phyloP scores from a whole-genome alignment of 495 filamentous ascomycete species.

The Tuber aestivum region DNA sequence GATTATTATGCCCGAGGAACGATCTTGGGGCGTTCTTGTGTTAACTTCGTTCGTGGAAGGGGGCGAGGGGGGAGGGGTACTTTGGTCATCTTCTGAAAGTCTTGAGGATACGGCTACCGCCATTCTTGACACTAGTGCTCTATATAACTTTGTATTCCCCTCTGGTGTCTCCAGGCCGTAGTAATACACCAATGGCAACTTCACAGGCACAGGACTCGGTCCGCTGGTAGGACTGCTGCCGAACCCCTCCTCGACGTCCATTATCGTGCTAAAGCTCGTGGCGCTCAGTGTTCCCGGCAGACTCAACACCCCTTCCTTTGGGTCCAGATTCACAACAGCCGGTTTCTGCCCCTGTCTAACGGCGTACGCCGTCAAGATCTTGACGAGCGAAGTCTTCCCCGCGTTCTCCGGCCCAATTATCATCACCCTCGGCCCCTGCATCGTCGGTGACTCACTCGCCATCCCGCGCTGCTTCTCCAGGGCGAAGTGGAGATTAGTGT shows the following conservation, averaged over 20 bases:
- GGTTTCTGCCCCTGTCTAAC: conserved; percentile 70
- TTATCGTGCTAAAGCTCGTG: conserved; percentile 70
- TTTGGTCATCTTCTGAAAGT: conserved; percentile 66
- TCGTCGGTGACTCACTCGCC: conserved; percentile 42
- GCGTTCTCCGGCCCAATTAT: conserved; percentile 73
- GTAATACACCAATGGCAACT: conserved; percentile 86
- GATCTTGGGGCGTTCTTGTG: conserved; percentile 1
- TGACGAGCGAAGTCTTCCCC: conserved; percentile 79
- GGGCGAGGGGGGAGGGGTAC: not conserved
- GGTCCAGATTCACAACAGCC: conserved; percentile 78
- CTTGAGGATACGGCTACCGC: conserved; percentile 73
- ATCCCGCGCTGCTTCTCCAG: conserved; percentile 61
- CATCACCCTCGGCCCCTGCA: conserved; percentile 69
- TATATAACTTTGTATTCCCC: conserved; percentile 66
- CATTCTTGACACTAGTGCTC: conserved; percentile 65
- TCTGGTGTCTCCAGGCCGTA: conserved; percentile 71
- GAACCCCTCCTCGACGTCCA: conserved; percentile 88
- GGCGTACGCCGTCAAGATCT: conserved; percentile 75
- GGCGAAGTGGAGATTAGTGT: conserved; percentile 81
- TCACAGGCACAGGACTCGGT: conserved; percentile 78
- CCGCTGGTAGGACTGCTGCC: conserved; percentile 86
- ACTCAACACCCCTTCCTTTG: conserved; percentile 74
- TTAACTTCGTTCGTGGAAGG: not conserved
- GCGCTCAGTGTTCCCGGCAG: conserved; percentile 82
- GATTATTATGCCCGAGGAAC: conserved; percentile 66